A percentile compares a stretch with the other conserved stretches of the same genome.
Conservation (phyloP, 2,329 filamentous ascomycete genomes). For the Aurifilum marmelostoma region DNA sequence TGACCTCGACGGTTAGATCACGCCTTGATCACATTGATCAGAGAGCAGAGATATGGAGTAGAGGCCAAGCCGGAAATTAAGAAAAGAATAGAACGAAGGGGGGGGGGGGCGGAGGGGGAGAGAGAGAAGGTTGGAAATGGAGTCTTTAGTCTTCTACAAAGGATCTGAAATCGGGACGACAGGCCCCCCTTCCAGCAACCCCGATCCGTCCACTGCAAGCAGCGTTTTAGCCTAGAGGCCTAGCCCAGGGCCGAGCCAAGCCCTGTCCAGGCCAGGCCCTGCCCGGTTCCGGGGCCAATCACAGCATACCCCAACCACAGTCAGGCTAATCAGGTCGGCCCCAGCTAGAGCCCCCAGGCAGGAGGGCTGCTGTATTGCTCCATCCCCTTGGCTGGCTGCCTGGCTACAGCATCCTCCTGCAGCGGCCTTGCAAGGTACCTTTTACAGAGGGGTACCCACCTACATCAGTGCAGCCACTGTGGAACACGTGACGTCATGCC, state of each 20-base stretch:
- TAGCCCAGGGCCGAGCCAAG: neutral
- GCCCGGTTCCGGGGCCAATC: neutral
- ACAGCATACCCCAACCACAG: neutral
- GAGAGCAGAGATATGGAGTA: neutral
- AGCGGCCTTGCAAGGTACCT: neutral
- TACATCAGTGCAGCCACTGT: neutral
- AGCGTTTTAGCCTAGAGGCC: neutral
- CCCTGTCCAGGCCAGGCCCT: neutral
- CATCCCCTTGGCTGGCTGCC: neutral
- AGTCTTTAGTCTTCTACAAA: neutral
- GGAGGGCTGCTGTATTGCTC: neutral
- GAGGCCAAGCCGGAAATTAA: neutral
- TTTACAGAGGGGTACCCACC: neutral
- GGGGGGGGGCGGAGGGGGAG: neutral
- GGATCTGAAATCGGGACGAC: neutral
- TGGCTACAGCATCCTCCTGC: neutral
- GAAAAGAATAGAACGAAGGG: neutral
- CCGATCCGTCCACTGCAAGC: neutral
- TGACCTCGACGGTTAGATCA: neutral
- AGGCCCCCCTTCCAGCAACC: neutral
- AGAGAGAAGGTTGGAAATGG: neutral
- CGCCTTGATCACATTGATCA: neutral
- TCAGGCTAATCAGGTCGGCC: neutral
- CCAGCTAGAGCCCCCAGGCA: neutral
- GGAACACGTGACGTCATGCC: conserved; percentile 12